Evolutionary conservation across 306 rosid genomes (phyloP).

Genomic region (Mucuna pruriens): DNA sequence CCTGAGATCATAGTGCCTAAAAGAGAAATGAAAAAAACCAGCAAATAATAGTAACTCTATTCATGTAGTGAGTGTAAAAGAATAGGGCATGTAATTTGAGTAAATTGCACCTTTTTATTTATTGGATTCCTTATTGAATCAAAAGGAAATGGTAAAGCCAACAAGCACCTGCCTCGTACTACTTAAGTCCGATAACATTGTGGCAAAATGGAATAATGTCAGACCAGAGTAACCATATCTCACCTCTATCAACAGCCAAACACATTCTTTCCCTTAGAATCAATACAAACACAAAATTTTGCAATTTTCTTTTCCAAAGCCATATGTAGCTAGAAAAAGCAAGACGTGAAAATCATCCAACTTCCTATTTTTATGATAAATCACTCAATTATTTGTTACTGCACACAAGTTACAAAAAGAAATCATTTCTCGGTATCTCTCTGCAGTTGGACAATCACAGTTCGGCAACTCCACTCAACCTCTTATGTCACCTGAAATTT

Average conservation of each 20-base stretch:
- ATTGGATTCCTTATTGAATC: conserved; percentile 47
- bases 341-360: conserved; percentile 49
- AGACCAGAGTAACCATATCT: conserved; percentile 35
- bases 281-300: conserved; percentile 42
- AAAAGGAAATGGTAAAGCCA: conserved; percentile 26
- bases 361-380: conserved; percentile 52
- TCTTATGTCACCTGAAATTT: conserved; percentile 49
- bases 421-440: conserved; percentile 53
- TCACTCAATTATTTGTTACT: conserved; percentile 63
- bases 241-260: conserved; percentile 40
- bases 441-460: conserved; percentile 48
- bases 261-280: conserved; percentile 37
- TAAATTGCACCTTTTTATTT: conserved; percentile 32
- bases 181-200: conserved; percentile 25
- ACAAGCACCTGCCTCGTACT: conserved; percentile 33
- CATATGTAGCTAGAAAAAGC: conserved; percentile 40
- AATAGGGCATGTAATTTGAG: conserved; percentile 27
- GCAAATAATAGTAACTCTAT: conserved; percentile 7
- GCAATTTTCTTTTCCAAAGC: conserved; percentile 35
- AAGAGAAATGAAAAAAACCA: conserved; percentile 27
- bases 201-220: conserved; percentile 35
- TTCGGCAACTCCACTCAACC: conserved; percentile 57
- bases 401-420: conserved; percentile 63
- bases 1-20: background rate
- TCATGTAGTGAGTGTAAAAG: background rate